phyloP scores from a whole-genome alignment of 192 early-diverging fungal species.

The Backusella luteola region DNA sequence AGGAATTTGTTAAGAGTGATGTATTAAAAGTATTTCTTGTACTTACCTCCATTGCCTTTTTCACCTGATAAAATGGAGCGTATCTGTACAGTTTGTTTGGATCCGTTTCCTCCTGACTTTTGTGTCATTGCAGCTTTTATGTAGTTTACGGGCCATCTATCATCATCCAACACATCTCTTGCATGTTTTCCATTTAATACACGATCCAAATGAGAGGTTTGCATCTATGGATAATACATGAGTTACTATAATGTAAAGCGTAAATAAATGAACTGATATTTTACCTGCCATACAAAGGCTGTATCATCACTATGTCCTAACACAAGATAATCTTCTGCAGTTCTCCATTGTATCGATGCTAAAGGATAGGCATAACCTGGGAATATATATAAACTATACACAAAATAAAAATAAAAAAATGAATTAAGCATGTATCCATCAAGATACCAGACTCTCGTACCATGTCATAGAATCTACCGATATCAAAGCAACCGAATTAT shows the following conservation, averaged over 20 bases:
- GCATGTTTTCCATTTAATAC: constrained; percentile 52
- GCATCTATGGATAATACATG: constrained; percentile 44
- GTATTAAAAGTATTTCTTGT: not conserved
- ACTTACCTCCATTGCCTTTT: not conserved
- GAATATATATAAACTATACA: constrained; percentile 52
- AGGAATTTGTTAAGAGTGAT: not conserved
- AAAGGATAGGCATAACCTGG: constrained; percentile 59
- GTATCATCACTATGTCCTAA: constrained; percentile 61
- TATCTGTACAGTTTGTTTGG: constrained; percentile 11
- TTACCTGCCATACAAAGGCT: constrained; percentile 78
- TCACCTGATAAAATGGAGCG: constrained; percentile 15
- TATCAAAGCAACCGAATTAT: constrained; percentile 68
- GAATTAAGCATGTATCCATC: not conserved
- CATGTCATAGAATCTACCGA: constrained; percentile 73
- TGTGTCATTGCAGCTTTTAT: constrained; percentile 8
- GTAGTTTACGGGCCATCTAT: constrained; percentile 51
- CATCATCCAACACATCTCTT: constrained; percentile 57
- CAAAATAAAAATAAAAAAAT: not conserved
- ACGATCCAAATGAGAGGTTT: constrained; percentile 74
- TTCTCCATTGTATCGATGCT: constrained; percentile 62
- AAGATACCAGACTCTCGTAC: constrained; percentile 35
- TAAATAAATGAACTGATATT: not conserved
- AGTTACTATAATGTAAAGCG: too few relatives aligned
- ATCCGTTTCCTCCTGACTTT: not conserved
- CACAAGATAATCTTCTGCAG: constrained; percentile 63